Base-by-base conservation (phyloP, 805 yeast genomes). In the Limtongozyma cylindracea region DNA sequence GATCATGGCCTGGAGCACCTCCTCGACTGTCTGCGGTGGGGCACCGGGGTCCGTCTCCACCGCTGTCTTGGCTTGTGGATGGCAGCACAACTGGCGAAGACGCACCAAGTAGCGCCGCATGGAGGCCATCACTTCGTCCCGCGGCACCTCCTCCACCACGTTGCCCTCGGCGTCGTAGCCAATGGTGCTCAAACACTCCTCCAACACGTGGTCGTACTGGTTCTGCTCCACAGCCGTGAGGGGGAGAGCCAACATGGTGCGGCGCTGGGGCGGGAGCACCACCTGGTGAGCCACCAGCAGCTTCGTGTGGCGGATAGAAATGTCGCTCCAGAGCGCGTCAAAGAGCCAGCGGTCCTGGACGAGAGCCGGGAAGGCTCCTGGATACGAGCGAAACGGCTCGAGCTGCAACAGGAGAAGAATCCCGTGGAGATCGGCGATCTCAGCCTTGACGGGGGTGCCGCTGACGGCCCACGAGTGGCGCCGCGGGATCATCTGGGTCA, bases 391-490 rank as follows among this genome's bases (percentile, higher is more conserved):
- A 30, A 77, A 73, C 0, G 96, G 98, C 17, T 51, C 47, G 10
- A 64, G 38, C 29, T 68, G 52, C 27, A 80, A 40, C 34, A 77
- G 84, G 9, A 62, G 56, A 16, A 82, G 37, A 4, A 78, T 53
- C 0, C 91, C 71, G 20, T 59, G 63, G 21, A 82, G 49, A 30
- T 68, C 65, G 10, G 80, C 70, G n/a, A n/a, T n/a, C n/a, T n/a
- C n/a, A n/a, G n/a, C n/a, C n/a, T n/a, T n/a, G n/a, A n/a, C n/a
- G 0, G 95, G 91, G 0, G 98, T 88, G 5, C 98, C 98, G 1
- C 93, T 76, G 1, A 82, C 94, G 10, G 92, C 95, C 96, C 96
- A 88, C 0, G 93, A 66, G 44, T 88, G 95, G 20, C 64, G 60
- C 23, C 93, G 53, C 4, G 93, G 84, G 13, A 88, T 61, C 17